Evolutionary conservation across 768 basidiomycete genomes (phyloP), one percentile per base, ranked within the genome.

Genomic region (Boletus edulis): DNA sequence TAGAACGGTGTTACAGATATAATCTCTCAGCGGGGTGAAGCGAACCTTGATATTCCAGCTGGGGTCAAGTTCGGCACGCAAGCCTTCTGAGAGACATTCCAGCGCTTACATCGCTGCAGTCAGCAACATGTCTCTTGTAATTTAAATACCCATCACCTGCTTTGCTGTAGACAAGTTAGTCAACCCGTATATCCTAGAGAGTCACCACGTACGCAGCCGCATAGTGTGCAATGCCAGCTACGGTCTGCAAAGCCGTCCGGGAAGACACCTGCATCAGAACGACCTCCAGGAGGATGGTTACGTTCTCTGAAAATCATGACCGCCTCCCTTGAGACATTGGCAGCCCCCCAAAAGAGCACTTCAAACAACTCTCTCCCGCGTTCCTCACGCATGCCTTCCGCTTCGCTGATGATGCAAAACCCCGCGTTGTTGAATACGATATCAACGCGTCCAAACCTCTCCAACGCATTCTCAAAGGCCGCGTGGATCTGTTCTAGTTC

Each of bases 41-140:
- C 68, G n/a, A 48, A 76, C 78, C 63, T 74, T 78, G 61, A 80
- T 78, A 48, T 79, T 76, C 78, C 78, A 80, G 20, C 31, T 64
- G 12, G 79, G 78, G 43, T 78, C 76, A 3, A 79, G 52, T 54
- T 80, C 79, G 40, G 64, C 59, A 5, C 62, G 63, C 27, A 79
- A 56, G 2, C 75, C 61, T 54, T 78, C 71, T 3, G 69, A 73
- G 31, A 76, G 57, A 18, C 73, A 75, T 51, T 76, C 75, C n/a
- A 75, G 49, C 13, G 75, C 75, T 75, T 55, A 45, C n/a, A 35
- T 44, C 20, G 13, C 35, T 24, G 37, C 32, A 49, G 32, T 54
- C 47, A 65, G 45, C 31, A 51, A 24, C 29, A 3, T 12, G 18
- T 14, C 10, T n/a, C 22, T 27, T 18, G 18, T 22, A 9, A 45